Base-by-base conservation (phyloP, 2,329 filamentous ascomycete genomes). In the Xylariaceae sp. region DNA sequence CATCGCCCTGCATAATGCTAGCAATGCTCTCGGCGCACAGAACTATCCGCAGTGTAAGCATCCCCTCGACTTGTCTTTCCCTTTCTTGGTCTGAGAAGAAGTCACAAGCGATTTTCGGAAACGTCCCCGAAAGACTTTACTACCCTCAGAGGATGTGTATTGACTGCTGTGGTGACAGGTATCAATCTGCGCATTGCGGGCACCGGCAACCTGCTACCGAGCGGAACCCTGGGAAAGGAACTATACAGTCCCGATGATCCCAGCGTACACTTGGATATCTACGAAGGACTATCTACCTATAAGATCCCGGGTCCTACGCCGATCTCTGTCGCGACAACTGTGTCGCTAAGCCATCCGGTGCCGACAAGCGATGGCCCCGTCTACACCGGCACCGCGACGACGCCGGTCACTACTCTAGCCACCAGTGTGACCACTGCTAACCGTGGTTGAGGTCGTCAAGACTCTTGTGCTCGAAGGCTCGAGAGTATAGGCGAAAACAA, bases 131-230 rank as follows among this genome's bases (percentile, higher is more conserved):
- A 27, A 27, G 22, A 27, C 4, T 7, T 7, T 5, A 27, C 22
- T n/a, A n/a, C n/a, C n/a, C n/a, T 27, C 7, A 27, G 7, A 27
- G 22, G n/a, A n/a, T 27, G 22, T 27, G 4, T 27, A 27, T 7
- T 27, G 22, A 27, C 22, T 27, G 22, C 22, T 27, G 22, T 27
- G n/a, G 22, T 27, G 22, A 27, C 22, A 27, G 22, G 22, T 27
- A 27, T 82, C 65, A 83, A 85, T 69, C 62, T 85, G 49, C 69
- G 77, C 56, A 70, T 84, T 54, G 76, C 71, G 27, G 76, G 79
- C 43, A 66, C 67, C 30, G 77, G 76, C 7, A 56, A 54, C 6
- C 36, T 55, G 11, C 39, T 51, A 6, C 61, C 62, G 1, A 45
- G 38, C 1, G 60, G 62, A n/a, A 50, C 58, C 6, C 50, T 47